Evolutionary conservation across 768 basidiomycete genomes (phyloP), one percentile per base, ranked within the genome.

Genomic region (Lactarius hatsudake): DNA sequence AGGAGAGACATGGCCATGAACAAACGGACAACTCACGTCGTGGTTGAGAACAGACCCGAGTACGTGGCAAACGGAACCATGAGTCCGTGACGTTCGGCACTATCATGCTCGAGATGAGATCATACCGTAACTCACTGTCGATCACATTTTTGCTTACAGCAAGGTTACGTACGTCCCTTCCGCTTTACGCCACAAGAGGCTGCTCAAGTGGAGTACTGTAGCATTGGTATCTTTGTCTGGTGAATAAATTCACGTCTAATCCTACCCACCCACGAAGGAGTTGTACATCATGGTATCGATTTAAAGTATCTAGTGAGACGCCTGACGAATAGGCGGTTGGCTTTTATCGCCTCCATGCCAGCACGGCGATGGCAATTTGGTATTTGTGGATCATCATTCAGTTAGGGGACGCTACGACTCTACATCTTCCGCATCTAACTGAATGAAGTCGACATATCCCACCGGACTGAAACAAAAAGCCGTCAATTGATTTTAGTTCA

Each of bases 1-100:
- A 69, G 70, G 30, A 81, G 69, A 30, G 75, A 64, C 73, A 75
- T 73, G 73, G 76, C 75, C n/a, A 8, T 13, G 26, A 10, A 51
- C 26, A 15, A n/a, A 55, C 34, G n/a, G 40, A 53, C 23, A 55
- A 43, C 32, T 20, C 38, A 61, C 5, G 65, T 67, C 59, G 65
- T 58, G 60, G 59, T 58, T 30, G 54, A 60, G 40, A 43, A 36
- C 17, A 53, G 32, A 67, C 26, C 20, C 5, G 45, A 38, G n/a
- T 56, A 63, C 63, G 63, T 64, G 63, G 32, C 48, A 34, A 34
- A 26, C 10, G 26, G n/a, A 28, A 6, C 43, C 42, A 15, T 2
- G 32, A 34, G 36, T 36, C 36, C 36, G 38, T 40, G 38, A 59
- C 42, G 42, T 42, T 5, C 28, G 23, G 58, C 58, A n/a, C 17